Conservation (phyloP, 257 asterid genomes). For the Ligustrum vulgare region DNA sequence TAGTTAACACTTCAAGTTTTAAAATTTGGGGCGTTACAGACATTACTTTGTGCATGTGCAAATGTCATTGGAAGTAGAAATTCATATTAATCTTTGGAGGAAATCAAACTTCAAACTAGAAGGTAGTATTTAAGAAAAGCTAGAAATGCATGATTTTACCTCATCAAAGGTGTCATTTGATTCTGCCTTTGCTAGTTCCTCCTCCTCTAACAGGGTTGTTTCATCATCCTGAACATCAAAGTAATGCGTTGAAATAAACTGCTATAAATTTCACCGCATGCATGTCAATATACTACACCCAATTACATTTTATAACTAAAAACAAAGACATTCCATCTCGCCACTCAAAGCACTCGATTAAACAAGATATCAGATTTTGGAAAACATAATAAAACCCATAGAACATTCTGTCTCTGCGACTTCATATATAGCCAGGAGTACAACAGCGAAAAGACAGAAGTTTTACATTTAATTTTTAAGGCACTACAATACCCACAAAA, state of each 20-base stretch:
- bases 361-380: background rate
- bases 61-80: conserved; percentile 10
- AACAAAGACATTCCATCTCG: background rate
- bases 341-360: background rate
- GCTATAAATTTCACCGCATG: background rate
- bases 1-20: too few relatives aligned
- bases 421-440: conserved; percentile 6
- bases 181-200: conserved; percentile 76
- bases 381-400: background rate
- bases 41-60: conserved; percentile 20
- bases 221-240: conserved; percentile 79
- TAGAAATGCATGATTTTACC: conserved; percentile 38
- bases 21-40: background rate
- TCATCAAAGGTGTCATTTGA: conserved; percentile 51
- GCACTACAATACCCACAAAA: conserved; percentile 3
- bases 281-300: conserved; percentile 11
- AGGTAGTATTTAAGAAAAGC: conserved; percentile 13
- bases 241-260: conserved; percentile 18
- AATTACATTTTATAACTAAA: background rate
- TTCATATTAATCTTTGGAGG: conserved; percentile 16
- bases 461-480: background rate
- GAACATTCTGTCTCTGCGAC: background rate
- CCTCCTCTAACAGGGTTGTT: conserved; percentile 89
- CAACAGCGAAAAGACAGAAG: conserved; percentile 9
- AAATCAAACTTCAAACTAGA: conserved; percentile 10